Percentiles rank a stretch among this genome's conserved stretches.
These are phyloP conservation scores for Aspergillus amoenus DNA, from an alignment of 2,329 filamentous ascomycete species.

Conservation along the genomic window DNA sequence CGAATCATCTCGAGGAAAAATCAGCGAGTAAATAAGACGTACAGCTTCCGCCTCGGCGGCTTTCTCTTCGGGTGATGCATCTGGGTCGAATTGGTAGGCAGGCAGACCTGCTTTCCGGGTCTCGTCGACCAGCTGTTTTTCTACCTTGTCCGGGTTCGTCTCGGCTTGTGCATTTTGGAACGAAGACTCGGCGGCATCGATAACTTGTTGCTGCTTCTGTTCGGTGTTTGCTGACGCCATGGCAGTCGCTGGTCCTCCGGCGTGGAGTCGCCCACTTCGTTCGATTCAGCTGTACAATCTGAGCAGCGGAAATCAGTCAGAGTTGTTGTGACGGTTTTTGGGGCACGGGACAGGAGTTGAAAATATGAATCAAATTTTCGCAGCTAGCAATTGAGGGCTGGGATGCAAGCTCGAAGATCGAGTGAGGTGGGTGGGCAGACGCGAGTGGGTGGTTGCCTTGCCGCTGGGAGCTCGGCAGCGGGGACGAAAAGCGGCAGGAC, in stretches of 20 bases:
- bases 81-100: conserved; percentile 82
- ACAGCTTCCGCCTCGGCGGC: conserved; percentile 74
- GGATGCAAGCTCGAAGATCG: not conserved
- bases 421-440: not conserved
- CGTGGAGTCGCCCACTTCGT: conserved; percentile 18
- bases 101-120: conserved; percentile 74
- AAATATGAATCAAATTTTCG: not conserved
- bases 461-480: conserved; percentile 16
- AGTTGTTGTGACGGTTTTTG: conserved; percentile 4
- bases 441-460: conserved; percentile 14
- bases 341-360: not conserved
- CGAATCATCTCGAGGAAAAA: not conserved
- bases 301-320: not conserved
- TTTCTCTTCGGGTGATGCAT: conserved; percentile 83
- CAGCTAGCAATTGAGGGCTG: not conserved
- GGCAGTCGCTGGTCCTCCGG: conserved; percentile 17
- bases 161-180: conserved; percentile 58
- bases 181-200: conserved; percentile 66
- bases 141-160: conserved; percentile 68
- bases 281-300: conserved; percentile 8
- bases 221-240: conserved; percentile 53
- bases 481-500: conserved; percentile 11
- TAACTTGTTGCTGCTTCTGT: conserved; percentile 76
- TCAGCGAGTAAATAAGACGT: conserved; percentile 39
- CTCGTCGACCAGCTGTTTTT: conserved; percentile 72